These are phyloP conservation scores for Panicum virgatum DNA, from an alignment of 202 grass and related monocot genomes.

Conservation along the genomic window DNA sequence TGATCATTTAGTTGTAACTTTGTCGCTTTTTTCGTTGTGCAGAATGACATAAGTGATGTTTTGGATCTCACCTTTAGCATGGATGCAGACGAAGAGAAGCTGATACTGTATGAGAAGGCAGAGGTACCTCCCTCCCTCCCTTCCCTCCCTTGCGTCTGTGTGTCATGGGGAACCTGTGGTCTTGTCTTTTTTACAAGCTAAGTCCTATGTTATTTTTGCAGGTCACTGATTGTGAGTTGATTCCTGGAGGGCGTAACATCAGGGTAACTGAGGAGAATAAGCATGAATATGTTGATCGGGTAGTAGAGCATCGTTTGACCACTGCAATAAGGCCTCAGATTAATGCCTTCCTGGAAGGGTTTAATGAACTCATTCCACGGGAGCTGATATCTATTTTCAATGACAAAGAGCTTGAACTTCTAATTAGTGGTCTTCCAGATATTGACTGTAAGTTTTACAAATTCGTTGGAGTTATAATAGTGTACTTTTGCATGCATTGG, in stretches of 20 bases:
- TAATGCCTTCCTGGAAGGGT: slow-evolving; percentile 93
- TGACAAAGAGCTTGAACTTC: slow-evolving; percentile 94
- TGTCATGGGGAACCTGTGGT: background rate
- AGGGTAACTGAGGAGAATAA: slow-evolving; percentile 98
- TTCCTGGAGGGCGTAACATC: slow-evolving; percentile 89
- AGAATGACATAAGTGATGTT: slow-evolving; percentile 97
- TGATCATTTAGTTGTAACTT: slow-evolving; percentile 29
- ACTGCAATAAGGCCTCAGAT: slow-evolving; percentile 97
- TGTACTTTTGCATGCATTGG: background rate
- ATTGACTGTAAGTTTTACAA: slow-evolving; percentile 82
- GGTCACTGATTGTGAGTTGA: slow-evolving; percentile 97
- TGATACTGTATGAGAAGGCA: slow-evolving; percentile 88
- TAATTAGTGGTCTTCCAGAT: slow-evolving; percentile 96
- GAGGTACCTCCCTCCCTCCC: slow-evolving; percentile 51
- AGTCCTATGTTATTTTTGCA: slow-evolving; percentile 41
- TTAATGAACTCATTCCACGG: slow-evolving; percentile 81
- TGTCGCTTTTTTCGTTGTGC: slow-evolving; percentile 47
- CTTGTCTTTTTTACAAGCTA: background rate
- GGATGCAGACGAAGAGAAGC: slow-evolving; percentile 99
- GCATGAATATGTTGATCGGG: slow-evolving; percentile 89
- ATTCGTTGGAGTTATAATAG: slow-evolving; percentile 10
- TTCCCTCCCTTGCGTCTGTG: background rate
- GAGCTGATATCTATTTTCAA: slow-evolving; percentile 98
- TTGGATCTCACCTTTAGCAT: slow-evolving; percentile 96
- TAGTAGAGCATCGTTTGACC: slow-evolving; percentile 88